These are phyloP conservation scores for Pichia kudriavzevii DNA, from an alignment of 1,139 yeast species.

Conservation along the genomic window DNA sequence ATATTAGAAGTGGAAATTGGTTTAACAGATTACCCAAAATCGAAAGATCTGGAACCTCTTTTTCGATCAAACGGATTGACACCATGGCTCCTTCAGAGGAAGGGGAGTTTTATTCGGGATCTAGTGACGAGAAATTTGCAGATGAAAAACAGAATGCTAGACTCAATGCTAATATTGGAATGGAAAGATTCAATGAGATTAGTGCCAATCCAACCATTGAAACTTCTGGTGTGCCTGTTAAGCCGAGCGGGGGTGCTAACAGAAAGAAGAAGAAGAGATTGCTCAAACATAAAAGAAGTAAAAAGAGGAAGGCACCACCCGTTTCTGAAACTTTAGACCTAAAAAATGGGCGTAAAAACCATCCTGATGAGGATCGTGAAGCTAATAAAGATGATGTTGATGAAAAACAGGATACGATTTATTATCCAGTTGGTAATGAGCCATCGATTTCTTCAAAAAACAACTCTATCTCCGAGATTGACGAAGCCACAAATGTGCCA, in stretches of 20 bases:
- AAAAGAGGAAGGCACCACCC: constrained; percentile 22
- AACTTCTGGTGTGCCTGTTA: constrained; percentile 57
- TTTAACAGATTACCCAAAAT: constrained; percentile 71
- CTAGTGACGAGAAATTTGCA: constrained; percentile 7
- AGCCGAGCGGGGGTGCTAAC: constrained; percentile 75
- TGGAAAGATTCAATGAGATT: constrained; percentile 20
- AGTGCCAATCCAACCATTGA: constrained; percentile 38
- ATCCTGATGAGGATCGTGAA: constrained; percentile 23
- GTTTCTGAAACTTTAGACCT: constrained; percentile 22
- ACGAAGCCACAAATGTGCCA: constrained; percentile 18
- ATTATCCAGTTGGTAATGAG: constrained; percentile 30
- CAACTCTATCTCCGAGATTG: too few relatives aligned
- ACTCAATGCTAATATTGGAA: constrained; percentile 15
- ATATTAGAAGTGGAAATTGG: constrained; percentile 60
- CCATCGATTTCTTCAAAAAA: too few relatives aligned
- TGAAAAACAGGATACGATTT: too few relatives aligned
- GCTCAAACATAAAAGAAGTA: constrained; percentile 29
- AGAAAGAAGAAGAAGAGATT: constrained; percentile 34
- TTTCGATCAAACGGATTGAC: constrained; percentile 76
- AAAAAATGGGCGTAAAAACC: constrained; percentile 16
- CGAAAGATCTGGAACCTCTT: constrained; percentile 64
- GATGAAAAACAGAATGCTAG: constrained; percentile 13
- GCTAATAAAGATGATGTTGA: constrained; percentile 25
- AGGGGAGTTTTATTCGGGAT: constrained; percentile 8
- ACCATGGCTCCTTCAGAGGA: constrained; percentile 39